These are phyloP conservation scores for Spiraea crenata DNA, from an alignment of 331 rosid species.

Conservation along the genomic window DNA sequence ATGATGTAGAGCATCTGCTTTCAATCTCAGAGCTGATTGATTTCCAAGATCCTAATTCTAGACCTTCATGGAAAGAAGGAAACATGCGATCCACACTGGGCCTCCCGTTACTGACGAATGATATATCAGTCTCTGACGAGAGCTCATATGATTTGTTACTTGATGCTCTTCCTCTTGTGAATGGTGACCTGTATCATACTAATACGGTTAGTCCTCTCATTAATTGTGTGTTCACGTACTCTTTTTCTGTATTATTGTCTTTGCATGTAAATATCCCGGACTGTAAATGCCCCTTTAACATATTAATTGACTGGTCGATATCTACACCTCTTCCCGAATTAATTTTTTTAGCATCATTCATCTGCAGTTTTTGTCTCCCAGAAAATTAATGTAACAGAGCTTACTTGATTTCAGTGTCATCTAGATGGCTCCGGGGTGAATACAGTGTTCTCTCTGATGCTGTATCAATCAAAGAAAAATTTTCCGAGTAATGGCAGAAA, in stretches of 20 bases:
- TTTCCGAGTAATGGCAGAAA: conserved; percentile 10
- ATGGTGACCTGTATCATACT: conserved; percentile 55
- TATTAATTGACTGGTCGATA: not conserved
- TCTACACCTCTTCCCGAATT: not conserved
- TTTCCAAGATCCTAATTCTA: conserved; percentile 38
- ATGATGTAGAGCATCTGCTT: conserved; percentile 35
- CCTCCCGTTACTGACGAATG: conserved; percentile 62
- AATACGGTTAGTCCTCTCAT: not conserved
- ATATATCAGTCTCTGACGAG: conserved; percentile 50
- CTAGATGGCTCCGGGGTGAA: not conserved
- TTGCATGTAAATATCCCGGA: not conserved
- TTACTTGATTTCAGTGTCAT: conserved; percentile 52
- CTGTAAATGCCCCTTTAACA: not conserved
- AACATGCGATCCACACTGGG: conserved; percentile 49
- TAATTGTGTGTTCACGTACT: not conserved
- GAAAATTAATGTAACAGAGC: conserved; percentile 17
- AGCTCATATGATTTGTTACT: conserved; percentile 38
- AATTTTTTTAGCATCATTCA: not conserved
- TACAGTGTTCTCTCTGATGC: conserved; percentile 27
- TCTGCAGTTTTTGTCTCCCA: not conserved
- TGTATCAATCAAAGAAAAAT: conserved; percentile 16
- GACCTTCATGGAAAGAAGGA: conserved; percentile 38
- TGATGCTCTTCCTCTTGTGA: conserved; percentile 36
- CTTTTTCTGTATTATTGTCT: not conserved
- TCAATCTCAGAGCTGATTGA: conserved; percentile 57